phyloP scores from a whole-genome alignment of 2,329 filamentous ascomycete genomes.

The Pochonia chlamydosporia region DNA sequence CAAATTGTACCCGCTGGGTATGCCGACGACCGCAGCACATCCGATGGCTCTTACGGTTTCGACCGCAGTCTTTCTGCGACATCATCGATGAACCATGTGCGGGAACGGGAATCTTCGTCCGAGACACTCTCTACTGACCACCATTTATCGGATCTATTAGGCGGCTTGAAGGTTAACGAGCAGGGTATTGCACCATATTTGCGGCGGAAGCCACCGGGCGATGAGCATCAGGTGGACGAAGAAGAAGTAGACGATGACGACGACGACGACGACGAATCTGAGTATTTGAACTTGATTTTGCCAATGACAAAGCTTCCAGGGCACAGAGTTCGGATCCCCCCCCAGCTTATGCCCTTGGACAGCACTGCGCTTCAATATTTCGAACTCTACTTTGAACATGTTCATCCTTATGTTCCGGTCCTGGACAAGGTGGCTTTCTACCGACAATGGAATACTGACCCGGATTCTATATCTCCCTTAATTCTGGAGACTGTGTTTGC shows the following conservation, averaged over 20 bases:
- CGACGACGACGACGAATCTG: neutral
- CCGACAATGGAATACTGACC: slow-evolving; percentile 80
- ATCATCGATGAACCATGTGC: neutral
- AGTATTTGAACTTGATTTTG: slow-evolving; percentile 59
- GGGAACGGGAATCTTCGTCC: slow-evolving; percentile 27
- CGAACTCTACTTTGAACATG: slow-evolving; percentile 80
- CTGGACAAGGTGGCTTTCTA: slow-evolving; percentile 78
- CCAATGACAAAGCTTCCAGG: slow-evolving; percentile 66
- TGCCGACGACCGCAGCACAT: neutral
- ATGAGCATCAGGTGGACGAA: slow-evolving; percentile 62
- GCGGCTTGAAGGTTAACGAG: slow-evolving; percentile 81
- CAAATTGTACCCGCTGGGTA: neutral
- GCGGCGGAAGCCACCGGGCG: slow-evolving; percentile 50
- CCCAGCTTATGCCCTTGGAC: slow-evolving; percentile 86
- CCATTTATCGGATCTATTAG: slow-evolving; percentile 73
- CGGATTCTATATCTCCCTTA: slow-evolving; percentile 77
- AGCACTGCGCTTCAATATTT: slow-evolving; percentile 78
- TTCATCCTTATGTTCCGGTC: slow-evolving; percentile 89
- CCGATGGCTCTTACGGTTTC: neutral
- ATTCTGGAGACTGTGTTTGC: slow-evolving; percentile 91
- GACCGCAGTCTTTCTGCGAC: neutral
- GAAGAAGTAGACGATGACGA: slow-evolving; percentile 42
- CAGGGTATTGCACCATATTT: slow-evolving; percentile 85
- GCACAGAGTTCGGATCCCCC: slow-evolving; percentile 78
- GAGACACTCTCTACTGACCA: slow-evolving; percentile 55